phyloP scores from a whole-genome alignment of 2,329 filamentous ascomycete species.

The Calonectria naviculata region DNA sequence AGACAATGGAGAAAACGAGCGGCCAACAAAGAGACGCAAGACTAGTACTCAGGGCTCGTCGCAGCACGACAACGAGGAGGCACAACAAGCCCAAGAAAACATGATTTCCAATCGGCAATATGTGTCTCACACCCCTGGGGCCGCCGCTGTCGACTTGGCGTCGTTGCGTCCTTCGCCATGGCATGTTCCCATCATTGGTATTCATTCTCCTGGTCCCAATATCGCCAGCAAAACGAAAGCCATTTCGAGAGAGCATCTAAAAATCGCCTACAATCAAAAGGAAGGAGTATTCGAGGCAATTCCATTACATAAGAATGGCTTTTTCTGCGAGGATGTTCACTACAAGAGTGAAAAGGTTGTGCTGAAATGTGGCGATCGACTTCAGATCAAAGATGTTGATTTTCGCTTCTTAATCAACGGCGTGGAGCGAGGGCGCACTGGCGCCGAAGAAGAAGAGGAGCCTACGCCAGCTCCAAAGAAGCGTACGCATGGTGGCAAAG shows the following conservation, averaged over 20 bases:
- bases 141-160: constrained; percentile 68
- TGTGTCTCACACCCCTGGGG: constrained; percentile 68
- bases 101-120: constrained; percentile 69
- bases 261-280: constrained; percentile 76
- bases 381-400: constrained; percentile 78
- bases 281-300: constrained; percentile 73
- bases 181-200: constrained; percentile 74
- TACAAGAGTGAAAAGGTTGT: constrained; percentile 66
- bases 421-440: constrained; percentile 66
- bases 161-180: constrained; percentile 70
- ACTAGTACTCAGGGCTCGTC: constrained; percentile 57
- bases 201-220: constrained; percentile 75
- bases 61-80: constrained; percentile 55
- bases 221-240: constrained; percentile 74
- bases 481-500: constrained; percentile 68
- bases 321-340: constrained; percentile 72
- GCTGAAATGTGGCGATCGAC: constrained; percentile 71
- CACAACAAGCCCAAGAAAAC: constrained; percentile 50
- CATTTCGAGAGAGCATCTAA: constrained; percentile 80
- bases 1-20: constrained; percentile 62
- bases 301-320: constrained; percentile 72
- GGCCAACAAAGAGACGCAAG: constrained; percentile 60
- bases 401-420: constrained; percentile 77
- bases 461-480: constrained; percentile 53
- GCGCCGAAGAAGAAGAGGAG: constrained; percentile 66